phyloP scores from a whole-genome alignment of 2,329 filamentous ascomycete species.

The Paecilomyces formosus region DNA sequence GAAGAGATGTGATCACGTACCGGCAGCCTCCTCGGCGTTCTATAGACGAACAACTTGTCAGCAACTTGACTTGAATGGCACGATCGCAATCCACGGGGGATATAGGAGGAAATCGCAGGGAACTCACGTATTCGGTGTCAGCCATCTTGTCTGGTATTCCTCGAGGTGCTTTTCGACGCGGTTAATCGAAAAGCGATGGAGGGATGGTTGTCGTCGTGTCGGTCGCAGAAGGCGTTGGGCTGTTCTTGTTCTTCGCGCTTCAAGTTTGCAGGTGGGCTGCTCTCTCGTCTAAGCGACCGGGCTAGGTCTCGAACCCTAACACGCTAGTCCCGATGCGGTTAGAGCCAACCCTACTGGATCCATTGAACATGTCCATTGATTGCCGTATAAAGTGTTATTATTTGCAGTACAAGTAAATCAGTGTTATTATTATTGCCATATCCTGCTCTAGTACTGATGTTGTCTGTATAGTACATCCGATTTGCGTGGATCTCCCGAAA shows the following conservation, averaged over 20 bases:
- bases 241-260: conserved; percentile 19
- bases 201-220: conserved; percentile 30
- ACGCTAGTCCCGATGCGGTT: conserved; percentile 14
- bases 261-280: conserved; percentile 27
- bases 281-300: conserved; percentile 37
- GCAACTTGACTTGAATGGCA: conserved; percentile 6
- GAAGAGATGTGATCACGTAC: conserved; percentile 39
- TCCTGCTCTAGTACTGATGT: too few species aligned
- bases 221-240: conserved; percentile 29
- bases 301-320: conserved; percentile 33
- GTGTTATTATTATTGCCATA: too few species aligned
- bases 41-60: conserved; percentile 39
- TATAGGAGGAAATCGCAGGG: conserved; percentile 21
- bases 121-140: conserved; percentile 80
- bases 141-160: conserved; percentile 63
- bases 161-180: conserved; percentile 38
- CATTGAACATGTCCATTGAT: not conserved
- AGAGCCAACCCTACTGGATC: not conserved
- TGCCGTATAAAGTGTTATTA: not conserved
- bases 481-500: too few species aligned
- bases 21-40: conserved; percentile 95
- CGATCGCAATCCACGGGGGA: not conserved
- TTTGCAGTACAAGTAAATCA: too few species aligned
- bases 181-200: conserved; percentile 37
- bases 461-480: too few species aligned